Base-by-base conservation (phyloP, 805 yeast genomes). In the Barnettozyma californica region DNA sequence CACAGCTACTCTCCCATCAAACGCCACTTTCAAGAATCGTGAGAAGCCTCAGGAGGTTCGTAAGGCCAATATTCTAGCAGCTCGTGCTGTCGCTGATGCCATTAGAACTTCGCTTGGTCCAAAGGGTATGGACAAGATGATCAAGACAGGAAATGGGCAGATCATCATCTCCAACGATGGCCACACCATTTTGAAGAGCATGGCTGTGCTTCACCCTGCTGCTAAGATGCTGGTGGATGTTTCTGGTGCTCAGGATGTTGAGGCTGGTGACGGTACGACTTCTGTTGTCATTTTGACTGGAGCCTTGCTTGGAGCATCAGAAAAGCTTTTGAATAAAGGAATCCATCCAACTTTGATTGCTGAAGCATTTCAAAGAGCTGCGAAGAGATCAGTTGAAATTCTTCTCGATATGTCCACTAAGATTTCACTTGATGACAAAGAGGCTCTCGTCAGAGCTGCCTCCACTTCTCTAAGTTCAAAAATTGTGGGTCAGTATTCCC, bases 201-300 rank as follows among this genome's bases (percentile, higher is more conserved):
- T 94, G 98, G 98, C 99, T 1, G 95, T 94, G 44, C 77, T 94
- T 65, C 99, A 94, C 66, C 99, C 99, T 2, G 99, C 97, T 2
- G 99, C 99, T 1, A 85, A 90, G 63, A 94, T 94, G 98, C 73
- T 81, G n/a, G 99, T 94, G 41, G 98, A 94, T 65, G 87, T 94
- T 25, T 85, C 96, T 51, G 97, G 91, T 38, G 98, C 99, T 1
- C 99, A 94, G 70, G 99, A 94, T 61, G 86, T 91, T 35, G 99
- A 91, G 68, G 99, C 98, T n/a, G 99, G 99, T 48, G 99, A 94
- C 66, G 99, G 99, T 55, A 94, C 99, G 31, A 94, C 99, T 0
- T 84, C 97, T 2, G 99, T 94, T 29, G 99, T 95, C 26, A 92
- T 94, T 47, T 75, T 94, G 53, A 88, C 97, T 6, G 99, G 99